phyloP scores from a whole-genome alignment of 208 protist species.

The Lotmaria passim region DNA sequence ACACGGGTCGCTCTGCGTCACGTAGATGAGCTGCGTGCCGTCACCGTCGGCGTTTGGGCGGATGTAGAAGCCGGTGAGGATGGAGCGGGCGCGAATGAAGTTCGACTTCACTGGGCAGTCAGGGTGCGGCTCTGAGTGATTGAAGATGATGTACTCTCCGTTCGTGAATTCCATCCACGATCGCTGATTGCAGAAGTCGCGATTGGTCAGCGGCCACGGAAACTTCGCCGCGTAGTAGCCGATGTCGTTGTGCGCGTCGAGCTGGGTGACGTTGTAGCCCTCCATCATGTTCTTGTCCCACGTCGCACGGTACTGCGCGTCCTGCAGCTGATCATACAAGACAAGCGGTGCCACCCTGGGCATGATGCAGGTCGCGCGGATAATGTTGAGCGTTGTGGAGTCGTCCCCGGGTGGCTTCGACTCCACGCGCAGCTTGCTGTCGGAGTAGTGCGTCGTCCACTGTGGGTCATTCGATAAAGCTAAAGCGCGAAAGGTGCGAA shows the following conservation, averaged over 20 bases:
- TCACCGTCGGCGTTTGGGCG: slow-evolving; percentile 39
- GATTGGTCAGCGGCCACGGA: slow-evolving; percentile 85
- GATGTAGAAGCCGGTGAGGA: slow-evolving; percentile 86
- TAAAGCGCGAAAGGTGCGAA: slow-evolving; percentile 60
- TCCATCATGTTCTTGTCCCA: slow-evolving; percentile 91
- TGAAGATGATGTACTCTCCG: slow-evolving; percentile 92
- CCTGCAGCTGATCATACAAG: slow-evolving; percentile 88
- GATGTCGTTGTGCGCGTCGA: slow-evolving; percentile 89
- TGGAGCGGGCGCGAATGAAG: slow-evolving; percentile 83
- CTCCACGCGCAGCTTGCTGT: slow-evolving; percentile 50
- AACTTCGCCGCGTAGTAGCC: slow-evolving; percentile 92
- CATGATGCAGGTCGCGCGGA: slow-evolving; percentile 77
- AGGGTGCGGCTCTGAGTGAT: slow-evolving; percentile 86
- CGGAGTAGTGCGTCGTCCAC: slow-evolving; percentile 67
- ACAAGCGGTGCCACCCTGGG: slow-evolving; percentile 58
- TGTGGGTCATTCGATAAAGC: slow-evolving; percentile 38
- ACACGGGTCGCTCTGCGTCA: slow-evolving; percentile 88
- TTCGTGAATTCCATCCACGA: slow-evolving; percentile 93
- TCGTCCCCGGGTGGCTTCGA: slow-evolving; percentile 58
- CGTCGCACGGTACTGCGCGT: slow-evolving; percentile 79
- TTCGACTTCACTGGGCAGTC: slow-evolving; percentile 77
- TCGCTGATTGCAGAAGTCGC: slow-evolving; percentile 92
- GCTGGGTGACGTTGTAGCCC: slow-evolving; percentile 82
- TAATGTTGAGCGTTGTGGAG: slow-evolving; percentile 74
- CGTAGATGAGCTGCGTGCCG: slow-evolving; percentile 75